These are phyloP conservation scores for Talaromyces sp. DNA, from an alignment of 2,329 filamentous ascomycete genomes.

Conservation along the genomic window DNA sequence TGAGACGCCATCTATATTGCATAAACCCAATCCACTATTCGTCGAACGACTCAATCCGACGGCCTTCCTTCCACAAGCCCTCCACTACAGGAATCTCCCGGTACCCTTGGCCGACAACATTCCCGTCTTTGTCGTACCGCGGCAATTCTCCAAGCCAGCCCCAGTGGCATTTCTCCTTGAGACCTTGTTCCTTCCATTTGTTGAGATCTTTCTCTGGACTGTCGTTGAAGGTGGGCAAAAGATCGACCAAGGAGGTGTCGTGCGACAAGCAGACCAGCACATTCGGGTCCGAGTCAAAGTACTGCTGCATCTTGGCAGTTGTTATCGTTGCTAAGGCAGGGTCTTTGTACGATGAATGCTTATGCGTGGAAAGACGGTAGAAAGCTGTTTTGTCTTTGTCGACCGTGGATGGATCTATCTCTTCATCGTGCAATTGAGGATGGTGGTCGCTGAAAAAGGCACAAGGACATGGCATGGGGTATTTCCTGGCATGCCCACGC, in stretches of 20 bases:
- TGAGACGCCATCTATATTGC: too few relatives aligned
- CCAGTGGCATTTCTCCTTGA: background rate
- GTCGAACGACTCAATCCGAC: background rate
- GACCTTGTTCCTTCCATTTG: background rate
- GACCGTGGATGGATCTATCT: background rate
- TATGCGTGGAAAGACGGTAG: background rate
- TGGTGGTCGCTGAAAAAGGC: conserved; percentile 5
- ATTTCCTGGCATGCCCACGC: background rate
- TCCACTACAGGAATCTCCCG: background rate
- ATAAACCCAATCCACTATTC: background rate
- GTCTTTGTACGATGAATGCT: background rate
- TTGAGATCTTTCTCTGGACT: conserved; percentile 1
- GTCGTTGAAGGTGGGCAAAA: background rate
- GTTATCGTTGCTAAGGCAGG: background rate
- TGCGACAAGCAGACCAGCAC: background rate
- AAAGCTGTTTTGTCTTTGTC: background rate
- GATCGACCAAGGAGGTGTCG: background rate
- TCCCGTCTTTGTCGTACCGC: background rate
- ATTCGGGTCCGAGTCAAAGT: background rate
- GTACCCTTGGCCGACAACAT: background rate
- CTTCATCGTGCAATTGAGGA: conserved; percentile 2
- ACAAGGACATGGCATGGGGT: conserved; percentile 3
- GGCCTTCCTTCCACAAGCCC: background rate
- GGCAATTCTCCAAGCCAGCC: background rate
- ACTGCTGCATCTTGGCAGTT: background rate